Evolutionary conservation across 2,329 filamentous ascomycete genomes (phyloP), one percentile per base, ranked within the genome.

Genomic region (Alternaria sp.): DNA sequence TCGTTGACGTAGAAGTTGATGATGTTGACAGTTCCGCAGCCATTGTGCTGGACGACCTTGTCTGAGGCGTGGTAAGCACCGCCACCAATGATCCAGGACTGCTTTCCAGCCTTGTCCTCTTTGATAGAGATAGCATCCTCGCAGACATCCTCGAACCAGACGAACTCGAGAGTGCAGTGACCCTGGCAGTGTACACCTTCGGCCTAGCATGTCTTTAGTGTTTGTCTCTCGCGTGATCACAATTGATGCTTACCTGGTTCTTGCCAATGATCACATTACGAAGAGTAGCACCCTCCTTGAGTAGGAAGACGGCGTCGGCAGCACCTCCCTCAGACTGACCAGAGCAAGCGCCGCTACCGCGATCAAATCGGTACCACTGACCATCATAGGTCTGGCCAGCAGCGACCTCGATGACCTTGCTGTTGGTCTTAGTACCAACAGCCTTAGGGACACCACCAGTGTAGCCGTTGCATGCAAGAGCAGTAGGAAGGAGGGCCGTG

Each of bases 201-300:
- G 28, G 80, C 78, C 67, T 59, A 24, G 20, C 18, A 49, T 22
- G 22, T 11, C 16, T 54, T 42, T 24, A 49, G 43, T 54, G 26
- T 7, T 16, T 28, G 16, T 26, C 18, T 34, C 30, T 24, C n/a
- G 7, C 22, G 3, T 26, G 20, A 12, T n/a, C 12, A 30, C 7
- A 12, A 3, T 16, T 6, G 9, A 42, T 9, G 28, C 42, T 34
- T 48, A 59, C 56, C 43, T 85, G 81, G 58, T 81, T 80, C 48
- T 79, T 77, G 18, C 84, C 83, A 53, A 86, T 85, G 71, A 86
- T 85, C 66, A 83, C 83, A 64, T 85, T 85, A 59, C 78, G 80
- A 38, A 86, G 75, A 14, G 81, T 82, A 16, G 81, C 84, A 22
- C 84, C 84, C 22, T 78, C 72, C 62, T 81, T 77, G 39, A 86